Evolutionary conservation across 2,329 filamentous ascomycete genomes (phyloP).

Genomic region (Verticillium tricorpus): DNA sequence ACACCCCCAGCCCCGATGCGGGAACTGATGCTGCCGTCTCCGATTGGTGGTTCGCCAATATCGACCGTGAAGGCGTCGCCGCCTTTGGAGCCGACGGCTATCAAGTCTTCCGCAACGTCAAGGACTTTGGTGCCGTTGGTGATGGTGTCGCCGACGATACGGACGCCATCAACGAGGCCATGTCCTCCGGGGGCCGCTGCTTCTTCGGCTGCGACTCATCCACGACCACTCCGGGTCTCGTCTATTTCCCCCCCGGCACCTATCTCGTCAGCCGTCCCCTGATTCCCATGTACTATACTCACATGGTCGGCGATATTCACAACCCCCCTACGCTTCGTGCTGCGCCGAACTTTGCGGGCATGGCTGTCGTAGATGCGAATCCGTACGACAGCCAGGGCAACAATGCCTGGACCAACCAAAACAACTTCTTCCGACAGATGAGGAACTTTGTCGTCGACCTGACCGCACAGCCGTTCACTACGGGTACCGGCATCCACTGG

Average conservation of each 20-base stretch:
- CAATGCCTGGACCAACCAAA: constrained; percentile 78
- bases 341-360: constrained; percentile 67
- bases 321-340: constrained; percentile 73
- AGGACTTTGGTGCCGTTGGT: constrained; percentile 69
- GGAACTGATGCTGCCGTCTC: constrained; percentile 23
- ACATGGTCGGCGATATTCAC: constrained; percentile 78
- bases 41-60: constrained; percentile 67
- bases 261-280: constrained; percentile 79
- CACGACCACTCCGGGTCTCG: constrained; percentile 77
- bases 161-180: constrained; percentile 78
- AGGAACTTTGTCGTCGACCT: constrained; percentile 80
- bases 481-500: constrained; percentile 75
- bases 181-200: constrained; percentile 74
- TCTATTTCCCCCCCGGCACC: constrained; percentile 88
- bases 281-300: constrained; percentile 86
- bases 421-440: constrained; percentile 76
- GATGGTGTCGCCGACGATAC: constrained; percentile 75
- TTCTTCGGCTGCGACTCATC: constrained; percentile 76
- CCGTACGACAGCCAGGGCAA: constrained; percentile 67
- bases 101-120: constrained; percentile 73
- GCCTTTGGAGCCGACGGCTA: constrained; percentile 59
- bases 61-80: constrained; percentile 64
- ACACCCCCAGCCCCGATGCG: constrained; percentile 11
- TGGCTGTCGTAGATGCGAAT: constrained; percentile 85
- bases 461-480: constrained; percentile 55